phyloP scores from a whole-genome alignment of 805 yeast species.

The Ogataea salicorniae region DNA sequence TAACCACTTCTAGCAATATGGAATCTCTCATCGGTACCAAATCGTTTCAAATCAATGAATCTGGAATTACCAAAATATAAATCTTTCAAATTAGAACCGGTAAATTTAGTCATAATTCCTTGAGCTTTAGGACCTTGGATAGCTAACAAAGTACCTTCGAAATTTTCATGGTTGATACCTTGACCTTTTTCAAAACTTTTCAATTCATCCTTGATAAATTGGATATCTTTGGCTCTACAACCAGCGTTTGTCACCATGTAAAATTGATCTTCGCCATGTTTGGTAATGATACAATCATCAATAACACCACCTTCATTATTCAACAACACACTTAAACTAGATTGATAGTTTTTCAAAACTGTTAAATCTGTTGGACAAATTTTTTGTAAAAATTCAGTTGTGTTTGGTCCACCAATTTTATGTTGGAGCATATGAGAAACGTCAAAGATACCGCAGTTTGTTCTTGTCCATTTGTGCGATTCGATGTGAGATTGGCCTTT shows the following conservation, averaged over 20 bases:
- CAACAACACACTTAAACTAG: conserved; percentile 73
- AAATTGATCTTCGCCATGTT: conserved; percentile 64
- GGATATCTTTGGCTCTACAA: conserved; percentile 75
- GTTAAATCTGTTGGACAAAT: conserved; percentile 84
- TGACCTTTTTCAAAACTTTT: conserved; percentile 27
- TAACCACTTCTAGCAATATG: conserved; percentile 95
- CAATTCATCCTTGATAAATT: conserved; percentile 54
- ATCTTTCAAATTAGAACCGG: conserved; percentile 50
- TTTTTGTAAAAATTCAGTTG: conserved; percentile 63
- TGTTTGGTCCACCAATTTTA: conserved; percentile 60
- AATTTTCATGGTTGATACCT: conserved; percentile 33
- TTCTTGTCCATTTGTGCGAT: conserved; percentile 92
- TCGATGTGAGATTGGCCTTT: conserved; percentile 82
- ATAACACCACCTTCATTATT: conserved; percentile 76
- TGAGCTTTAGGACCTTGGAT: conserved; percentile 89
- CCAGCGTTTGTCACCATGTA: conserved; percentile 97
- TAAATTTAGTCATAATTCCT: conserved; percentile 56
- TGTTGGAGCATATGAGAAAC: conserved; percentile 98
- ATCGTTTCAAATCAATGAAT: conserved; percentile 39
- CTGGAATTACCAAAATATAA: conserved; percentile 72
- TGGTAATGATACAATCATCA: conserved; percentile 89
- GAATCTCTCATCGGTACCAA: conserved; percentile 37
- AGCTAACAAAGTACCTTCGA: conserved; percentile 78
- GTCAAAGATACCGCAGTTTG: conserved; percentile 85
- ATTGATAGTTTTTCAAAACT: conserved; percentile 49